Evolutionary conservation across 192 early-diverging fungal genomes (phyloP), one percentile per base, ranked within the genome.

Genomic region (Podila epigama): DNA sequence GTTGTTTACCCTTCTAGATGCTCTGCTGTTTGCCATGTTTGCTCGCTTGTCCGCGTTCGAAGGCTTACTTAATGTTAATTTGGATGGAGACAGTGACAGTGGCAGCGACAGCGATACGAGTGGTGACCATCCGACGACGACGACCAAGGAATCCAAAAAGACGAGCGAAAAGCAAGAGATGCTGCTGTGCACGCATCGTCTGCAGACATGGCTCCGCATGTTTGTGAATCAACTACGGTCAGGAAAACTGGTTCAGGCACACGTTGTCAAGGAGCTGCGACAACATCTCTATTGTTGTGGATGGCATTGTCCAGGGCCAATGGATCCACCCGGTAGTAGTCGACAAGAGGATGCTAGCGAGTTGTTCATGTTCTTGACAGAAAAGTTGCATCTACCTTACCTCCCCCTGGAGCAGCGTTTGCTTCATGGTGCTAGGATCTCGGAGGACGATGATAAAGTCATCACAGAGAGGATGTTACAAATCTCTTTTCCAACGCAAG

Each of bases 261-360:
- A 80, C 61, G 69, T 82, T 54, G 68, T 89, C 27, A 79, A 85
- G 60, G 79, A 86, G 58, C 56, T 92, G 33, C 69, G 89, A 22
- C 62, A 73, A 28, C 80, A 81, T 32, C 61, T 92, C 62, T 63
- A 82, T 18, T 62, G 62, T 20, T 83, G 83, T 55, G 84, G 85
- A 27, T 92, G 89, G 88, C 35, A 68, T 48, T 68, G 60, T 41
- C 73, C 69, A 31, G 78, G 69, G 29, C 78, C 78, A 7, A 37
- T 50, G 32, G 78, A 70, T 32, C 65, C 78, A 2, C 66, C 69
- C 7, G 68, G 68, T 52, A 63, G 72, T 33, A 77, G 73, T 48
- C 59, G 79, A 7, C 91, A 92, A 72, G 88, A 92, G 64, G 91
- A 92, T 62, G 78, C 84, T 4, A 87, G 87, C 42, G 91, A 92